Conservation (phyloP, 2,329 filamentous ascomycete genomes). For the Sporothrix schenckii region DNA sequence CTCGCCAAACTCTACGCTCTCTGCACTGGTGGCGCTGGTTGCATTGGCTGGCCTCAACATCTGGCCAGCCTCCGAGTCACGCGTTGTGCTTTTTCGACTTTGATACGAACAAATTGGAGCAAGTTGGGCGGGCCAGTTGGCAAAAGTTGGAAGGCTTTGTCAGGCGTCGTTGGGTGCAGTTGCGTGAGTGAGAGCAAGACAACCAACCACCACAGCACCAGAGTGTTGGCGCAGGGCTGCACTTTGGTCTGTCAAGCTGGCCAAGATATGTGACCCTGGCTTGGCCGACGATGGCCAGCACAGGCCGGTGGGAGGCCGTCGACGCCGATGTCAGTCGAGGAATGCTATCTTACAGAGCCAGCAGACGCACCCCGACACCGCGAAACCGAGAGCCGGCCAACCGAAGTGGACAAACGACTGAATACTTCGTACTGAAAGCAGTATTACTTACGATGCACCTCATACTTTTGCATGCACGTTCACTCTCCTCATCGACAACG, state of each 20-base stretch:
- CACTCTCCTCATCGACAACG: not conserved
- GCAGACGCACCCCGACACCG: not conserved
- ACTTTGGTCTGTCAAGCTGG: not conserved
- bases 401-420: not conserved
- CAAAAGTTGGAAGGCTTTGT: not conserved
- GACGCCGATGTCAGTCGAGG: not conserved
- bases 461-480: no score
- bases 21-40: not conserved
- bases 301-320: not conserved
- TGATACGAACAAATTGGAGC: not conserved
- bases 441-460: not conserved
- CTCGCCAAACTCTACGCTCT: not conserved
- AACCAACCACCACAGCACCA: constrained; percentile 9
- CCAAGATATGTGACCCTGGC: not conserved
- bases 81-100: not conserved
- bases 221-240: not conserved
- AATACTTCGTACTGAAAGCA: not conserved
- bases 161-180: constrained; percentile 2
- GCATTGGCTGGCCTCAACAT: not conserved
- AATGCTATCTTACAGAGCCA: not conserved
- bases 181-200: not conserved
- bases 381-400: not conserved
- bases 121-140: not conserved
- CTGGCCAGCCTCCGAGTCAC: not conserved
- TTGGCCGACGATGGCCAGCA: not conserved